Percentiles rank a stretch among this genome's conserved stretches.
Conservation (phyloP, 2,329 filamentous ascomycete genomes). For the Diaporthe sp. region DNA sequence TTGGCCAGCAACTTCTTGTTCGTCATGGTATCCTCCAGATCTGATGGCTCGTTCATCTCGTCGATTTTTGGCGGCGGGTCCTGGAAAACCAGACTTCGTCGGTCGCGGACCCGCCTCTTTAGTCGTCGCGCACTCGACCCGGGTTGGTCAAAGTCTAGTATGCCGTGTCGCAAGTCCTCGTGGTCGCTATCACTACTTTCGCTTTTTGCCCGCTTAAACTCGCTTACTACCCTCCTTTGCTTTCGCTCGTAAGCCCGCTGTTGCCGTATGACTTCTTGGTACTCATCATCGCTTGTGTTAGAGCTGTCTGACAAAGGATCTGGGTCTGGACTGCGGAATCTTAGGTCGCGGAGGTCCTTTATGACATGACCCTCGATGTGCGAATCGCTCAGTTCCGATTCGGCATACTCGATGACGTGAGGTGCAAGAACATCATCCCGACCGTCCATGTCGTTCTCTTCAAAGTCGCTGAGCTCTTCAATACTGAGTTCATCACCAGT, state of each 20-base stretch:
- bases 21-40: constrained; percentile 56
- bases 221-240: constrained; percentile 63
- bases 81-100: constrained; percentile 62
- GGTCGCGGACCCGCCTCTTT: constrained; percentile 58
- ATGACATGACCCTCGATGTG: constrained; percentile 59
- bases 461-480: constrained; percentile 60
- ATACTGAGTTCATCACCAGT: constrained; percentile 51
- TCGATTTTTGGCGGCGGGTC: constrained; percentile 66
- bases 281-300: constrained; percentile 54
- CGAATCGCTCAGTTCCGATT: constrained; percentile 54
- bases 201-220: constrained; percentile 64
- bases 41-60: constrained; percentile 66
- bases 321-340: constrained; percentile 55
- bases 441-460: constrained; percentile 57
- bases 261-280: constrained; percentile 52
- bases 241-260: constrained; percentile 59
- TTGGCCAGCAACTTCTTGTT: constrained; percentile 58
- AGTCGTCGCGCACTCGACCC: constrained; percentile 63
- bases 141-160: constrained; percentile 54
- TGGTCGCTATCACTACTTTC: constrained; percentile 64
- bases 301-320: constrained; percentile 52
- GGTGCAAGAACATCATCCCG: constrained; percentile 58
- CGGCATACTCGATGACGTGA: constrained; percentile 59
- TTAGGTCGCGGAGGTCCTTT: constrained; percentile 59
- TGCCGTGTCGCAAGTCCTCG: constrained; percentile 54